Conservation (phyloP, 495 filamentous ascomycete species). For the Haplographium delicatum region DNA sequence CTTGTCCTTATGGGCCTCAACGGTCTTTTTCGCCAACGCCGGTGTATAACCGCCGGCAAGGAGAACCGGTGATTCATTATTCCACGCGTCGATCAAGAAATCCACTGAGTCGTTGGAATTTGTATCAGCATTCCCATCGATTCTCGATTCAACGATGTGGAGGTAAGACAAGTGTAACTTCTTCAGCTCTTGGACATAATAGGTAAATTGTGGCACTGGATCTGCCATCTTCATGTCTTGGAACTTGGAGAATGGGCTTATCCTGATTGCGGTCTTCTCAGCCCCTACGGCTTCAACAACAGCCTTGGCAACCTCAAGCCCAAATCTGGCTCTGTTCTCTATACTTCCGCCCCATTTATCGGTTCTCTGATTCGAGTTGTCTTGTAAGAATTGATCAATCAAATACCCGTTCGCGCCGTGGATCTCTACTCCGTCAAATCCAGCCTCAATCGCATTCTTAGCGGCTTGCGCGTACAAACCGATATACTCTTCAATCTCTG, state of each 20-base stretch:
- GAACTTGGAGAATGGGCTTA: slow-evolving; percentile 60
- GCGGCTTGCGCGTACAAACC: slow-evolving; percentile 55
- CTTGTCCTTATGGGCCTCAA: slow-evolving; percentile 45
- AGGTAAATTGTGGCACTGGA: slow-evolving; percentile 55
- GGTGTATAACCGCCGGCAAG: slow-evolving; percentile 55
- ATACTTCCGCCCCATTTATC: slow-evolving; percentile 68
- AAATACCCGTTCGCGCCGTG: slow-evolving; percentile 73
- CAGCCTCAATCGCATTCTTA: slow-evolving; percentile 57
- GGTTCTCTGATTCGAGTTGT: slow-evolving; percentile 54
- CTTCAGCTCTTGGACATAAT: slow-evolving; percentile 50
- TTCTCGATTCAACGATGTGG: slow-evolving; percentile 57
- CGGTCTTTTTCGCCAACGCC: slow-evolving; percentile 41
- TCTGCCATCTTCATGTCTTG: slow-evolving; percentile 66
- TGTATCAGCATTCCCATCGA: slow-evolving; percentile 27
- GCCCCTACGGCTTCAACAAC: slow-evolving; percentile 60
- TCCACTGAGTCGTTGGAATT: slow-evolving; percentile 44
- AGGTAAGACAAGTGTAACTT: slow-evolving; percentile 57
- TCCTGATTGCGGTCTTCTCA: slow-evolving; percentile 54
- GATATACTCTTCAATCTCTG: slow-evolving; percentile 55
- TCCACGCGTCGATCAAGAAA: slow-evolving; percentile 46
- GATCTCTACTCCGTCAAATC: slow-evolving; percentile 75
- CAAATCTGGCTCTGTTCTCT: slow-evolving; percentile 64
- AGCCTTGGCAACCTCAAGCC: slow-evolving; percentile 57
- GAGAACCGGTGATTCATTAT: slow-evolving; percentile 46
- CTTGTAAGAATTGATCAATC: slow-evolving; percentile 69